A percentile compares a stretch with the other conserved stretches of the same genome.
These are phyloP conservation scores for Zoysia pacifica DNA, from an alignment of 176 grass and related monocot species.

Conservation along the genomic window DNA sequence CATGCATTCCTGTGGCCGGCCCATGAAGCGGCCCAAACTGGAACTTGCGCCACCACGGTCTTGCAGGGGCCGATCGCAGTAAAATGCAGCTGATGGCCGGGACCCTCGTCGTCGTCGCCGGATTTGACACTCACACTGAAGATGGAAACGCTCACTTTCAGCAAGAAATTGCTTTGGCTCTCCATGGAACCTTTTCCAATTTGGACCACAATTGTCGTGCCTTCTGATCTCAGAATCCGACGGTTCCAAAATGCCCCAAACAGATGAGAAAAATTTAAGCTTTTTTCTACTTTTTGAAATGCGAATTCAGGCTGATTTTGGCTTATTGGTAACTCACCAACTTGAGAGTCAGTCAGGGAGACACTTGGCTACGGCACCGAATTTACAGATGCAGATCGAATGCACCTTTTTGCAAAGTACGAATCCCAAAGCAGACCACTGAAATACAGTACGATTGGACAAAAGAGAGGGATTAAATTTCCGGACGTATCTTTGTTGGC, in stretches of 20 bases:
- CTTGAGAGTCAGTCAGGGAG: neutral
- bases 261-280: neutral
- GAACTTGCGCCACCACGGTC: too few relatives aligned
- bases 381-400: conserved; percentile 5
- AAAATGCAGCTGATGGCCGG: neutral
- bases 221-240: neutral
- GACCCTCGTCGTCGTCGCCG: neutral
- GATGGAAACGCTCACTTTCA: neutral
- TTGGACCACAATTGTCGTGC: neutral
- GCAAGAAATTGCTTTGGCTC: neutral
- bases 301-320: neutral
- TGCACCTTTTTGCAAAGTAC: conserved; percentile 18
- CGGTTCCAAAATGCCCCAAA: neutral
- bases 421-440: conserved; percentile 32
- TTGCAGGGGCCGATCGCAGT: too few relatives aligned
- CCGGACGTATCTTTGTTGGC: neutral
- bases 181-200: neutral
- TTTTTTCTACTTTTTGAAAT: neutral
- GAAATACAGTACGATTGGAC: neutral
- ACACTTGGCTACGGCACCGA: neutral
- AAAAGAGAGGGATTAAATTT: conserved; percentile 18
- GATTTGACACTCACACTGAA: neutral
- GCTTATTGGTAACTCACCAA: neutral
- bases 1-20: too few relatives aligned
- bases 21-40: too few relatives aligned